Evolutionary conservation across 768 basidiomycete species (phyloP).

Genomic region (Suillus plorans): DNA sequence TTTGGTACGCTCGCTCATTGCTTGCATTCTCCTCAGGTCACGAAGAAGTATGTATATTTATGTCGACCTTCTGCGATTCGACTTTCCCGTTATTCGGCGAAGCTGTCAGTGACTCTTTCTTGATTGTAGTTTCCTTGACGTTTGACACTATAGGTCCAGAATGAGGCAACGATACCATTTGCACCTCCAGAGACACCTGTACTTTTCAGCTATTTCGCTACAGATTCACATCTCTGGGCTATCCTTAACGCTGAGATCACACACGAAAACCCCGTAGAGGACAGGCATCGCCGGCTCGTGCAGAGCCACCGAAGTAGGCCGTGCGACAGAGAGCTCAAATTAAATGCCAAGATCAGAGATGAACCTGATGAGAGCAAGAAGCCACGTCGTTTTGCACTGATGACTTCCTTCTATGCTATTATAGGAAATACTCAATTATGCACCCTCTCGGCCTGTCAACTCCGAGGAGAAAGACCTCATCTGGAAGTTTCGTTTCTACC

Average conservation of each 20-base stretch:
- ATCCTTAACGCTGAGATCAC: slow-evolving; percentile 88
- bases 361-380: slow-evolving; percentile 71
- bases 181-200: slow-evolving; percentile 39
- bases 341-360: slow-evolving; percentile 93
- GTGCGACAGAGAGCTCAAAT: slow-evolving; percentile 93
- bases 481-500: slow-evolving; percentile 99
- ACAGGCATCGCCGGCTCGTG: slow-evolving; percentile 91
- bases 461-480: slow-evolving; percentile 94
- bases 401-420: neutral
- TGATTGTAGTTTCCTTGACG: neutral
- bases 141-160: slow-evolving; percentile 21
- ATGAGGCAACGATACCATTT: slow-evolving; percentile 40
- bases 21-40: slow-evolving; percentile 46
- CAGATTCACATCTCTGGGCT: slow-evolving; percentile 79
- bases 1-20: slow-evolving; percentile 25
- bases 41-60: slow-evolving; percentile 99
- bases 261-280: slow-evolving; percentile 95
- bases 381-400: neutral
- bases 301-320: slow-evolving; percentile 95
- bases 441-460: slow-evolving; percentile 82
- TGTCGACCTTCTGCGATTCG: slow-evolving; percentile 93
- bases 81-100: slow-evolving; percentile 98
- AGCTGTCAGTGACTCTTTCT: slow-evolving; percentile 48
- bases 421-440: slow-evolving; percentile 87
- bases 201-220: slow-evolving; percentile 49